These are phyloP conservation scores for Mycocentrospora acerina DNA, from an alignment of 2,329 filamentous ascomycete species.

Conservation along the genomic window DNA sequence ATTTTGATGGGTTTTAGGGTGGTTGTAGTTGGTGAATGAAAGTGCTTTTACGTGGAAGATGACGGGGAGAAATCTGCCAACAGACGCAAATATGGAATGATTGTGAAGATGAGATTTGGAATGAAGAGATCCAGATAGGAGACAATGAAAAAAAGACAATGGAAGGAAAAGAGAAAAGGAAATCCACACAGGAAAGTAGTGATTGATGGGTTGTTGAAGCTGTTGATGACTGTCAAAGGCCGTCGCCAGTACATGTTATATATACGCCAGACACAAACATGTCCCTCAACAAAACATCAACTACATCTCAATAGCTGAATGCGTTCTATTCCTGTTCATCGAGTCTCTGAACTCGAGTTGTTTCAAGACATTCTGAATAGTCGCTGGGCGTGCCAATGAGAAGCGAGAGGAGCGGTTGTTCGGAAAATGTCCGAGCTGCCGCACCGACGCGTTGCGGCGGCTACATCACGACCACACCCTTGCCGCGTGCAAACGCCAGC, in stretches of 20 bases:
- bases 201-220: constrained; percentile 33
- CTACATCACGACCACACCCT: constrained; percentile 34
- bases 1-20: constrained; percentile 45
- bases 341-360: constrained; percentile 29
- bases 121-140: constrained; percentile 29
- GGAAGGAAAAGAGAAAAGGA: constrained; percentile 34
- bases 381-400: constrained; percentile 41
- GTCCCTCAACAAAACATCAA: constrained; percentile 16
- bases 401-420: constrained; percentile 24
- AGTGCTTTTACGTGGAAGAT: constrained; percentile 28
- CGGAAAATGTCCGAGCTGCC: constrained; percentile 39
- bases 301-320: constrained; percentile 18
- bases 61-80: constrained; percentile 39
- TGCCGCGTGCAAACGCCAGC: too few relatives aligned
- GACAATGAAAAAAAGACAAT: constrained; percentile 39
- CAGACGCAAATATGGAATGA: constrained; percentile 33
- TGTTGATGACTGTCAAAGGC: constrained; percentile 32
- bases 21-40: constrained; percentile 5
- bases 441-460: constrained; percentile 38
- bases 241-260: constrained; percentile 30
- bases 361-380: constrained; percentile 43
- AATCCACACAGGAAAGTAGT: constrained; percentile 29
- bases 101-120: constrained; percentile 11
- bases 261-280: constrained; percentile 13
- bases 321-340: constrained; percentile 38